Evolutionary conservation across 2,329 filamentous ascomycete species (phyloP), one percentile per base, ranked within the genome.

Genomic region (Alternaria sp.): DNA sequence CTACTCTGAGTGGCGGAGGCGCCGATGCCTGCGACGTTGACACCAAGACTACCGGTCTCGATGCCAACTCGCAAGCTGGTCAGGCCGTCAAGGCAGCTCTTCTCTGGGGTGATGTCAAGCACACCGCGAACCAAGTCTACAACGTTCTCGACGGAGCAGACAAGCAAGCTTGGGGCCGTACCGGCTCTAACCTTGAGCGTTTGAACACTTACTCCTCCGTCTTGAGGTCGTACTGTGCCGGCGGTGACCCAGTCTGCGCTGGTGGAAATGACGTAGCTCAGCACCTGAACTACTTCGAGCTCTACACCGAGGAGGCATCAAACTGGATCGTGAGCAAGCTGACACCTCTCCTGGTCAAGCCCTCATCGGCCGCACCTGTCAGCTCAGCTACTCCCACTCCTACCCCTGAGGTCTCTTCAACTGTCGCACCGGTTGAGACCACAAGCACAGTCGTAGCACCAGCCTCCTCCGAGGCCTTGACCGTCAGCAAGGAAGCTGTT

Each of bases 71-170:
- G 4, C 23, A 44, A 23, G 59, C 59, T 36, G 59, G 59, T 7
- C 53, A 61, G 36, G 59, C 59, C 1, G 52, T 61, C 59, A 61
- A 61, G 36, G 59, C 59, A 12, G 59, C 45, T 2, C 53, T 61
- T 32, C 21, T 61, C 21, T 61, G 59, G 59, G 59, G 59, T 1
- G 59, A 61, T 26, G 53, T 61, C 46, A 61, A 61, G 36, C 59
- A 61, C 32, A 61, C 59, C 52, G 53, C 59, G 2, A 61, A 61
- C 21, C 59, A 61, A 5, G 15, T 26, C 44, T 61, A 61, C 53
- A 61, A 61, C 13, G 59, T 61, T n/a, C 59, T 61, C 36, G 53
- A 61, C 45, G 59, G 59, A n/a, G 59, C 59, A 15, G 53, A 57
- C 21, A 61, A 61, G 53, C 45, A 57, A 17, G 59, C 25, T 23